phyloP scores from a whole-genome alignment of 2,329 filamentous ascomycete genomes.

The Neospermospora avenae region DNA sequence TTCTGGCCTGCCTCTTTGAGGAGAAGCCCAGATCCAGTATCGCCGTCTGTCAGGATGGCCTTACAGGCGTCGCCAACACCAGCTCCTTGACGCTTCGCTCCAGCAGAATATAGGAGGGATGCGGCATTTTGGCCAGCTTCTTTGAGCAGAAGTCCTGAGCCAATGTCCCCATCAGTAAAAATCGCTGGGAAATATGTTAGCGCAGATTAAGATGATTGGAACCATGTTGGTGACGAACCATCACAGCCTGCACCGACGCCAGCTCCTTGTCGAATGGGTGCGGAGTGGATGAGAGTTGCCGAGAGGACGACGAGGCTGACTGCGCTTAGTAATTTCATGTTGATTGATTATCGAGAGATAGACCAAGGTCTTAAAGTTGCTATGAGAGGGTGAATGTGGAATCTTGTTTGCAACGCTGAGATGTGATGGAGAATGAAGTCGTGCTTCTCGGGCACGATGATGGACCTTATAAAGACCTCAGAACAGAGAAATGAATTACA shows the following conservation, averaged over 20 bases:
- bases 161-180: slow-evolving; percentile 12
- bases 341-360: neutral
- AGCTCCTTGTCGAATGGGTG: slow-evolving; percentile 10
- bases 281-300: neutral
- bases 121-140: slow-evolving; percentile 12
- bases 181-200: slow-evolving; percentile 2
- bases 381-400: neutral
- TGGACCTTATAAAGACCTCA: too few relatives aligned
- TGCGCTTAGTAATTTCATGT: neutral
- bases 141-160: slow-evolving; percentile 13
- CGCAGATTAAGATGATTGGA: neutral
- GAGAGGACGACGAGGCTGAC: neutral
- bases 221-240: neutral
- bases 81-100: slow-evolving; percentile 11
- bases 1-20: slow-evolving; percentile 9
- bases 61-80: slow-evolving; percentile 7
- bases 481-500: too few relatives aligned
- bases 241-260: slow-evolving; percentile 10
- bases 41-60: slow-evolving; percentile 12
- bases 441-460: too few relatives aligned
- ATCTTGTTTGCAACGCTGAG: neutral
- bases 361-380: neutral
- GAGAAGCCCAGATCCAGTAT: slow-evolving; percentile 6
- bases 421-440: too few relatives aligned
- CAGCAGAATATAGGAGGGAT: slow-evolving; percentile 10